These are phyloP conservation scores for Pezicula carpinea DNA, from an alignment of 2,329 filamentous ascomycete genomes.

Conservation along the genomic window DNA sequence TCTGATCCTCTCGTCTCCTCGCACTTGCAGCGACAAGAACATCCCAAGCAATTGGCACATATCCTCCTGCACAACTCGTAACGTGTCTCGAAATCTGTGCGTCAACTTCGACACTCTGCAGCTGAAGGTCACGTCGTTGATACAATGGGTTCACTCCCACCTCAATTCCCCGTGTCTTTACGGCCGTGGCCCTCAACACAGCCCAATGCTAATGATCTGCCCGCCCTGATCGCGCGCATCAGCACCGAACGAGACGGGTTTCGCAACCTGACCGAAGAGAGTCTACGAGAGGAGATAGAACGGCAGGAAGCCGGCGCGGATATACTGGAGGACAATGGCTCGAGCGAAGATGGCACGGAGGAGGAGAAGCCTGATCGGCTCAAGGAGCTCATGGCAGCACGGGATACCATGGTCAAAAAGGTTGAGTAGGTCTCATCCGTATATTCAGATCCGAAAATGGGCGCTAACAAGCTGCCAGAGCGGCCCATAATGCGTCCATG, in stretches of 20 bases:
- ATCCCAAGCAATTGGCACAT: no score
- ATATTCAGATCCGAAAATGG: neutral
- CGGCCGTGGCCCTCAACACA: slow-evolving; percentile 56
- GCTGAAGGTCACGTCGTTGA: neutral
- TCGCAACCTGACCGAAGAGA: slow-evolving; percentile 69
- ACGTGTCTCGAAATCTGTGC: neutral
- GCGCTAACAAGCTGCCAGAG: slow-evolving; percentile 19
- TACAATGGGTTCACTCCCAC: slow-evolving; percentile 30
- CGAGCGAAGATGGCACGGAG: slow-evolving; percentile 43
- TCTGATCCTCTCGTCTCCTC: no score
- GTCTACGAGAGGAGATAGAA: slow-evolving; percentile 64
- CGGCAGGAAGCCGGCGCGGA: slow-evolving; percentile 32
- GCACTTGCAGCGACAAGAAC: neutral
- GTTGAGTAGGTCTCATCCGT: slow-evolving; percentile 41
- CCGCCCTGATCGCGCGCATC: slow-evolving; percentile 73
- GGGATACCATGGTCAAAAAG: slow-evolving; percentile 53
- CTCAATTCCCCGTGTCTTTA: slow-evolving; percentile 51
- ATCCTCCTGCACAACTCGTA: neutral
- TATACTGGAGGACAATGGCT: slow-evolving; percentile 36
- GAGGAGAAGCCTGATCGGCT: slow-evolving; percentile 34
- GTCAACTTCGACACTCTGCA: neutral
- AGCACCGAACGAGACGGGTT: slow-evolving; percentile 78
- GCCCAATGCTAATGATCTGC: slow-evolving; percentile 57
- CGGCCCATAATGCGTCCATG: slow-evolving; percentile 56
- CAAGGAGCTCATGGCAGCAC: slow-evolving; percentile 37